Evolutionary conservation across 495 filamentous ascomycete species (phyloP).

Genomic region (Pseudomonodictys pantanalensis): DNA sequence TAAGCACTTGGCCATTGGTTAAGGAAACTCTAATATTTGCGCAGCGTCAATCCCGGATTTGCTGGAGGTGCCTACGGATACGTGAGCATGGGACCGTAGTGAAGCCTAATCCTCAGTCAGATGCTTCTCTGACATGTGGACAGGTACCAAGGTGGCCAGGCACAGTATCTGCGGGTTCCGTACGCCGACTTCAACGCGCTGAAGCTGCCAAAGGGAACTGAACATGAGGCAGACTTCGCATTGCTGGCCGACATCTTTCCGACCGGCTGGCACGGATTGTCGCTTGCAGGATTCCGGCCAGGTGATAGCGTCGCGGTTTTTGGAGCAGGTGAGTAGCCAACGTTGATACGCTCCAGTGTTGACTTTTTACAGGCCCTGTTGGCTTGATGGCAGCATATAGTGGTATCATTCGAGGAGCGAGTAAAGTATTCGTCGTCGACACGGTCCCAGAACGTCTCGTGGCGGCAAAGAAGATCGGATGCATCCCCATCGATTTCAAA

Average conservation of each 20-base stretch:
- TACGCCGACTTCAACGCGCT: conserved; percentile 58
- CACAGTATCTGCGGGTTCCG: conserved; percentile 56
- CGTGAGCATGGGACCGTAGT: conserved; percentile 60
- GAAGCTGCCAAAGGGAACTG: conserved; percentile 44
- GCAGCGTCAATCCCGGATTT: conserved; percentile 57
- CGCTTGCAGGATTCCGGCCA: conserved; percentile 52
- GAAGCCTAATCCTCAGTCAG: no score
- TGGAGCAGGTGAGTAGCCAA: conserved; percentile 29
- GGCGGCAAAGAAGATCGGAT: conserved; percentile 53
- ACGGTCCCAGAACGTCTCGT: conserved; percentile 52
- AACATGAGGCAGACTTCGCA: conserved; percentile 41
- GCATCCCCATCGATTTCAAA: conserved; percentile 43
- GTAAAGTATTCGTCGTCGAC: conserved; percentile 55
- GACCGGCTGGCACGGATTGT: conserved; percentile 59
- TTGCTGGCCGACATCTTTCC: conserved; percentile 56
- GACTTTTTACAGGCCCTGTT: conserved; percentile 42
- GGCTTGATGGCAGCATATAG: conserved; percentile 59
- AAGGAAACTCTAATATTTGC: background rate
- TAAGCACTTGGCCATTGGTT: conserved; percentile 4
- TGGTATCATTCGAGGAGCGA: conserved; percentile 52
- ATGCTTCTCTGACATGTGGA: no score
- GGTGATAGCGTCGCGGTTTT: conserved; percentile 56
- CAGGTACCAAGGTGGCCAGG: conserved; percentile 51
- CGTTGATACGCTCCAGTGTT: background rate
- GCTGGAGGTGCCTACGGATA: conserved; percentile 61